Evolutionary conservation across 1,284 basidiomycete species (phyloP), one percentile per base, ranked within the genome.

Genomic region (Apiotrichum laibachii): DNA sequence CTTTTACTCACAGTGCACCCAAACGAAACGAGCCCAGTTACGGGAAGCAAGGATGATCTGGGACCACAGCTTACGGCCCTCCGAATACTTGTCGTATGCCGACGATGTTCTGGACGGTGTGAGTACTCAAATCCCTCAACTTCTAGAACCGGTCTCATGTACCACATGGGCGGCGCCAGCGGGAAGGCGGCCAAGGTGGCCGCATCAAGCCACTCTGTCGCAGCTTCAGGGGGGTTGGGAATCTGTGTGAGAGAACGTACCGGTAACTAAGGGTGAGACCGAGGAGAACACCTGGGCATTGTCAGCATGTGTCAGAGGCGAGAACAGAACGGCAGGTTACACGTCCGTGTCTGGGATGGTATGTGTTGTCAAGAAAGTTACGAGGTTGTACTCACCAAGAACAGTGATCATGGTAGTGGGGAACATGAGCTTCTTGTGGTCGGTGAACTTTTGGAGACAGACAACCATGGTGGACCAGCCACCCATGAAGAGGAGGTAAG

Each of bases 71-170:
- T 82, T 76, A 47, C 88, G 79, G 5, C 88, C 88, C 67, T 90
- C 88, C 64, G 85, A 86, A 75, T 89, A 87, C 81, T 86, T 79
- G 67, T 88, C 87, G 68, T 88, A 89, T 21, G 87, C 87, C 2
- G 87, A 86, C 3, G 86, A 88, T 0, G 88, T 89, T 42, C 87
- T 79, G 71, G 84, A 35, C 19, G 1, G 21, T 2, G 55, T 42
- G 46, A 44, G 50, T 18, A 43, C 26, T 31, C 26, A 18, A 19
- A 21, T n/a, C 15, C 3, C 10, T 21, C 43, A 11, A 11, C 2
- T 21, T 3, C 10, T 8, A 19, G n/a, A 12, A 19, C 8, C 40
- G 4, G 40, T 9, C 8, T 3, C 40, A 18, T 19, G 40, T n/a
- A n/a, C 13, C 21, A 19, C 40, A 35, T 19, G 40, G 31, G 22